Evolutionary conservation across 768 basidiomycete species (phyloP).

Genomic region (Tylopilus felleus): DNA sequence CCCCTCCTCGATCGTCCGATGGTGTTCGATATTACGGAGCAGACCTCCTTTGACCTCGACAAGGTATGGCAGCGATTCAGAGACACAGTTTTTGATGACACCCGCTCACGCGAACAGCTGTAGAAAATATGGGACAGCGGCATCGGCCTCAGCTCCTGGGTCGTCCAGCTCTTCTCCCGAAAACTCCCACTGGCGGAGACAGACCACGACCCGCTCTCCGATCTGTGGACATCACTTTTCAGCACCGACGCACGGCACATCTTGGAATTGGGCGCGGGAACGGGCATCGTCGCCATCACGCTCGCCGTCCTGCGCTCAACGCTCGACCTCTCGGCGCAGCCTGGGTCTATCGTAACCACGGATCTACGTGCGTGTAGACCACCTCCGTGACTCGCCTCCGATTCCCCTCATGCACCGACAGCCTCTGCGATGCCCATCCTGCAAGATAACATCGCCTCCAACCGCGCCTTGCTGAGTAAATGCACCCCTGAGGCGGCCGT

Average conservation of each 20-base stretch:
- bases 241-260: constrained; percentile 39
- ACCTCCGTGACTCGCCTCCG: not conserved
- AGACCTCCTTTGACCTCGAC: constrained; percentile 89
- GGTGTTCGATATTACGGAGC: constrained; percentile 60
- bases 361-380: constrained; percentile 59
- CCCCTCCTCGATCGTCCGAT: constrained; percentile 1
- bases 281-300: constrained; percentile 73
- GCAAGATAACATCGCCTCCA: constrained; percentile 60
- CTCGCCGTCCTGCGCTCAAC: constrained; percentile 55
- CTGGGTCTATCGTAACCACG: constrained; percentile 52
- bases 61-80: constrained; percentile 56
- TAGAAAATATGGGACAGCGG: constrained; percentile 99
- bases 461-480: constrained; percentile 35
- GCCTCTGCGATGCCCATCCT: constrained; percentile 82
- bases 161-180: constrained; percentile 39
- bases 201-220: constrained; percentile 2
- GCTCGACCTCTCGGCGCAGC: constrained; percentile 10
- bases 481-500: constrained; percentile 32
- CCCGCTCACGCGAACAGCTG: constrained; percentile 10
- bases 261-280: constrained; percentile 82
- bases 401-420: constrained; percentile 29
- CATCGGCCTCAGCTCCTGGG: constrained; percentile 79
- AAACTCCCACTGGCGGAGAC: not conserved
- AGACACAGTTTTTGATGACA: too few relatives aligned
- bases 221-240: constrained; percentile 39